Evolutionary conservation across 2,329 filamentous ascomycete species (phyloP).

Genomic region (Byssochlamys sp.): DNA sequence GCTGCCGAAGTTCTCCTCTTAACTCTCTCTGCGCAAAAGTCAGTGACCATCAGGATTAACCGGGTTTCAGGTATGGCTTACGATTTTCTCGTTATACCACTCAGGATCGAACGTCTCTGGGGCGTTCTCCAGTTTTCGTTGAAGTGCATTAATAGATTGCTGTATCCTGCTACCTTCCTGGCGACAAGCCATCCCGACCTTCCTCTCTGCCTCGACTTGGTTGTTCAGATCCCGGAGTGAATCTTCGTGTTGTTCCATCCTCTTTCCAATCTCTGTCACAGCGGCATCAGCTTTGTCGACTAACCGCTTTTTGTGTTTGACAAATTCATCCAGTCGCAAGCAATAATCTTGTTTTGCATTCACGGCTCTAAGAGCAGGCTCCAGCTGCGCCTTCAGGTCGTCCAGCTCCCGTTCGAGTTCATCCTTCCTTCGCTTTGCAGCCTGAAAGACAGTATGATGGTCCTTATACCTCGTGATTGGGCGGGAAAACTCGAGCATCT

Average conservation of each 20-base stretch:
- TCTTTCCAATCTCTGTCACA: slow-evolving; percentile 31
- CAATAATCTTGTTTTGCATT: slow-evolving; percentile 60
- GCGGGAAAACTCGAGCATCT: slow-evolving; percentile 55
- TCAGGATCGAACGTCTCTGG: slow-evolving; percentile 59
- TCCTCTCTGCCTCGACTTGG: slow-evolving; percentile 44
- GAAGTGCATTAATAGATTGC: slow-evolving; percentile 52
- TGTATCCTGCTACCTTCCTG: slow-evolving; percentile 44
- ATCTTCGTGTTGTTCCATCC: slow-evolving; percentile 31
- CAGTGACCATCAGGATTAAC: slow-evolving; percentile 14
- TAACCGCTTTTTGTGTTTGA: slow-evolving; percentile 45
- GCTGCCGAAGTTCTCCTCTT: slow-evolving; percentile 29
- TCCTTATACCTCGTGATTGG: slow-evolving; percentile 57
- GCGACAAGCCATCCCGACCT: slow-evolving; percentile 42
- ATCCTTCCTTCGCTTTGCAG: slow-evolving; percentile 48
- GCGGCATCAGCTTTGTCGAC: slow-evolving; percentile 47
- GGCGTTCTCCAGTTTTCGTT: slow-evolving; percentile 52
- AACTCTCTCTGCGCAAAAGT: slow-evolving; percentile 45
- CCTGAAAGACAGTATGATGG: slow-evolving; percentile 39
- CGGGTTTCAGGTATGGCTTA: slow-evolving; percentile 33
- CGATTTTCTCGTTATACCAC: slow-evolving; percentile 64
- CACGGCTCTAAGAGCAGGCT: slow-evolving; percentile 61
- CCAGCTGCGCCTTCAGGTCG: slow-evolving; percentile 50
- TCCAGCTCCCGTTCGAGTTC: slow-evolving; percentile 49
- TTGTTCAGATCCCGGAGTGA: slow-evolving; percentile 27
- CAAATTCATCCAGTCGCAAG: slow-evolving; percentile 44